Base-by-base conservation (phyloP, 208 protist species). In the Trichomonas gallinae region DNA sequence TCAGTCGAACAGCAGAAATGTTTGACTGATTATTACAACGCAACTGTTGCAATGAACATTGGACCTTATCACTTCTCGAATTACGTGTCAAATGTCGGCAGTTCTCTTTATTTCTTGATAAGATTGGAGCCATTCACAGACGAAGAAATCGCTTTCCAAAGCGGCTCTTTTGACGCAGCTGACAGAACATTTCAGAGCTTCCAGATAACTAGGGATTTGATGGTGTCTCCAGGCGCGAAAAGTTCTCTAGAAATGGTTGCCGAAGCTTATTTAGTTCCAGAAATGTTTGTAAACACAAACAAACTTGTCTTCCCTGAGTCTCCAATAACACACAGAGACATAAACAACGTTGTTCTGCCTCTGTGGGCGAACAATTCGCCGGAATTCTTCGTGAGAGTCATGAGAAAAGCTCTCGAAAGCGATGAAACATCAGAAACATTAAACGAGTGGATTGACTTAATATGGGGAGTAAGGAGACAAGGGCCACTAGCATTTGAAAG, bases 161-260 rank as follows among this genome's bases (percentile, higher is more conserved):
- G 98, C 42, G 98, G 98, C 34, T 97, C 98, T 83, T 99, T 99
- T 63, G 82, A 96, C 34, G 10, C n/a, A 40, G 85, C 45, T 26
- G 48, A 51, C 49, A 23, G 82, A 63, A 63, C 40, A 45, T 96
- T 96, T 45, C 36, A 82, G 4, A 87, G 51, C 15, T 48, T 96
- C 15, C 15, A 63, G 40, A 63, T 63, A 9, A 48, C 96, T 23
- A n/a, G 3, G 0, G 38, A 91, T 26, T 42, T 44, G 26, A 72
- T 83, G 85, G n/a, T 38, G 6, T 36, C 31, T 31, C 10, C 85
- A 9, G 9, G 15, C 31, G 21, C 82, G 31, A 72, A 96, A 51
- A 51, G 26, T 63, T 8, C 44, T 17, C 26, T 81, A 40, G 97
- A 97, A 82, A 97, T 98, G 21, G 97, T 97, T 26, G 98, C 98